Evolutionary conservation across 2,329 filamentous ascomycete species (phyloP), one percentile per base, ranked within the genome.

Genomic region (Colletotrichum aenigma): DNA sequence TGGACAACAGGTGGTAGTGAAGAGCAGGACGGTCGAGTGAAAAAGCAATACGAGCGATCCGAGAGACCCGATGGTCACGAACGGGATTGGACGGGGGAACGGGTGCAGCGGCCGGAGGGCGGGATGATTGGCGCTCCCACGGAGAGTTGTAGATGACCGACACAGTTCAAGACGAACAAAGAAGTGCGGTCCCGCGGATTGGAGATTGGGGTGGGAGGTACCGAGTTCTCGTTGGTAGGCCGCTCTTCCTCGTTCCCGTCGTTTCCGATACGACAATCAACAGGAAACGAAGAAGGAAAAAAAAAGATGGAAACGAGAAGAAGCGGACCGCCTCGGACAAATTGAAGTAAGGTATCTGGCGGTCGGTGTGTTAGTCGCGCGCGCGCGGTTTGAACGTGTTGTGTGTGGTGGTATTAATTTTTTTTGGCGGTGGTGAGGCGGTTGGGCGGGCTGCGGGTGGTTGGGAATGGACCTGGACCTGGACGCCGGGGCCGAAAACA

Each of bases 11-110:
- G 36, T 52, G 34, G 26, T 26, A 9, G 21, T 55, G 28, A 62
- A 52, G 56, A 32, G 58, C 56, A 70, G 56, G 56, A 60, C 38
- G 28, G 24, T 26, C 24, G 38, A 26, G 34, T 61, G 21, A 74
- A 76, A 66, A 66, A 48, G 64, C 60, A 69, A 69, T 74, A 76
- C 65, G 70, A 69, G 28, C 28, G 64, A 69, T 52, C 73, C 65
- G 74, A 74, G 58, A 65, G 70, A 75, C 34, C 74, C 70, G 74
- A 64, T 9, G 15, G 36, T 61, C 58, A 61, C 48, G 36, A 60
- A 52, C 21, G 65, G 70, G 34, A 52, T 69, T 60, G 30, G 16
- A 36, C 9, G 30, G 55, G 21, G 24, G 58, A 38, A 56, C 28
- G 9, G 70, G 18, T 52, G 43, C 43, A n/a, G n/a, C 43, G 43